Evolutionary conservation across 2,329 filamentous ascomycete species (phyloP), one percentile per base, ranked within the genome.

Genomic region (Didymosphaeria variabile): DNA sequence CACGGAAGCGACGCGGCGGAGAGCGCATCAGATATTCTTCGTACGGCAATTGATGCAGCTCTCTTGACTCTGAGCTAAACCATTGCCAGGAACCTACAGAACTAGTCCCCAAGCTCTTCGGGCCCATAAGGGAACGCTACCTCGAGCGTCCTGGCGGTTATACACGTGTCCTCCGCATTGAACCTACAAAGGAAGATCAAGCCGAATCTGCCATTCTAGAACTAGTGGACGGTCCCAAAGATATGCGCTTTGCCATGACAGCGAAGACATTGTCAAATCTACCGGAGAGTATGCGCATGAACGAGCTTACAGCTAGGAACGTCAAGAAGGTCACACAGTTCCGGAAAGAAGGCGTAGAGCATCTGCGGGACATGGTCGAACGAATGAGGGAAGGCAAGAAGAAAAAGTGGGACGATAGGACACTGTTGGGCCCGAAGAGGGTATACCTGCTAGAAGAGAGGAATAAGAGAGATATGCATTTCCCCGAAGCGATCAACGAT

Each of bases 181-280:
- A 98, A 80, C 91, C 95, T 59, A 87, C 91, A 72, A 93, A 94
- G 79, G 86, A 87, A 73, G 94, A 98, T 79, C 93, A 97, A 81
- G 94, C 92, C 9, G 87, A 90, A 65, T 94, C 91, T 36, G 94
- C 95, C 23, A 94, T 99, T 66, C 89, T 99, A 51, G 93, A 98
- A 81, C 87, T 99, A 34, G 94, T 99, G 63, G 95, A 99, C 79
- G 94, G 94, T 38, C 93, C 93, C 36, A 91, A 90, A 77, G 95
- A 99, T 80, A 92, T 97, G 83, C 91, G 94, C 36, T 97, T 97
- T 81, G 92, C 93, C 72, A 89, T 98, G 87, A 97, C 94, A 2
- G 95, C 95, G 29, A 91, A 91, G 70, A 90, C 92, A 0, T 85
- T 98, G 7, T 92, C 92, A 46, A 85, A 88, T 31, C 75, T 84